Base-by-base conservation (phyloP, 2,329 filamentous ascomycete genomes). In the Cytospora piceae region DNA sequence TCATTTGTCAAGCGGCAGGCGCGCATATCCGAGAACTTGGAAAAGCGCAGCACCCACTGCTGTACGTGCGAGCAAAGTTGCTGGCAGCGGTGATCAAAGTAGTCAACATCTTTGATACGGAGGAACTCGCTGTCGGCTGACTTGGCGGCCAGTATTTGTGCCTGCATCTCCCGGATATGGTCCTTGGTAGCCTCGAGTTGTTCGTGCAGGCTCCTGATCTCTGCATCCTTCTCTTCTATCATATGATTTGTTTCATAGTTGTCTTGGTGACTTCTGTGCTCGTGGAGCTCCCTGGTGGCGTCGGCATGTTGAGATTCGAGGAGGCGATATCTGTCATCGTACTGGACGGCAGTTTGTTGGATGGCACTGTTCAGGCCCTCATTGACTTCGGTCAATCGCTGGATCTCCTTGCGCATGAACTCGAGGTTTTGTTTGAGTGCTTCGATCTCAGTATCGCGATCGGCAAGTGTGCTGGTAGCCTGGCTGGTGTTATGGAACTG, bases 1-100 rank as follows among this genome's bases (percentile, higher is more conserved):
- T 97, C 92, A 67, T 83, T 88, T 14, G 93, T 94, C 67, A 92
- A 80, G 65, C 93, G 91, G 76, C 93, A 97, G 65, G 92, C 86
- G 71, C 92, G 90, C 81, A 93, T 92, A 78, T 98, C 94, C 58
- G 94, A 98, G 79, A 96, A 95, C 77, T 98, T 98, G 72, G 94
- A 97, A 82, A 99, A 99, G 74, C 95, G 92, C 71, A 97, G 81
- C 59, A 99, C 93, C 95, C 95, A 99, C 79, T 97, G 93, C 77
- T 97, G 94, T 52, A 97, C 93, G 75, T 97, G 94, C 71, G 94
- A 91, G 78, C 93, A 99, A 54, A 99, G 87, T 77, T 96, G 91
- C 77, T 97, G 93, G 76, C 95, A 99, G 52, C 94, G 91, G 72
- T 88, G 88, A 74, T 97, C 93, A 74, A 99, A 98, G 82, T 97